Percentiles rank a stretch among this genome's conserved stretches.
Evolutionary conservation across 2,329 filamentous ascomycete species (phyloP).

Genomic region (Fusarium metavorans): DNA sequence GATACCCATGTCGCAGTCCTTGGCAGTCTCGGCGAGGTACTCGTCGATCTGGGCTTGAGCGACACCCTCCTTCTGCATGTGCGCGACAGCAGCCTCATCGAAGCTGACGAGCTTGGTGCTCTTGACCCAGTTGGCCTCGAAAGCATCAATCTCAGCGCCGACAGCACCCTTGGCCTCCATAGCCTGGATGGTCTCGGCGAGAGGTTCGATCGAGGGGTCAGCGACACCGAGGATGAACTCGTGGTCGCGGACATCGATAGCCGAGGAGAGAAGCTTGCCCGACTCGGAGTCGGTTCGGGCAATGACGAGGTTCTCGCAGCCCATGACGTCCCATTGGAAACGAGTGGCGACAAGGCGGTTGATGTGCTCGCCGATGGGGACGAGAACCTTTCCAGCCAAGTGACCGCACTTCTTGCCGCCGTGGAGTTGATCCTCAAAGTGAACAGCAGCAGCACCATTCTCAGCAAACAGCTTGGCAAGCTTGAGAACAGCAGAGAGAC

Average conservation of each 20-base stretch:
- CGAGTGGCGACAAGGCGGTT: constrained; percentile 91
- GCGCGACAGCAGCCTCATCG: constrained; percentile 86
- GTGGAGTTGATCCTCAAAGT: constrained; percentile 98
- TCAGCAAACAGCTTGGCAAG: constrained; percentile 97
- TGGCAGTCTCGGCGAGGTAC: constrained; percentile 72
- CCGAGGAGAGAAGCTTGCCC: constrained; percentile 88
- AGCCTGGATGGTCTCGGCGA: constrained; percentile 88
- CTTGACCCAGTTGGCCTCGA: constrained; percentile 90
- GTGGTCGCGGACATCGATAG: constrained; percentile 94
- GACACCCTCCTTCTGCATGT: constrained; percentile 76
- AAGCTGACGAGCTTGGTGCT: constrained; percentile 87
- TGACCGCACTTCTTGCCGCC: constrained; percentile 99
- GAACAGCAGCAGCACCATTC: constrained; percentile 94
- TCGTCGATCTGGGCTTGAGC: constrained; percentile 72
- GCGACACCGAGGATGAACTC: constrained; percentile 94
- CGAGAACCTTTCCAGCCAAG: constrained; percentile 93
- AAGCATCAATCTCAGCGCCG: constrained; percentile 84
- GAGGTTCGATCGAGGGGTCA: constrained; percentile 77
- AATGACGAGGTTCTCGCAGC: constrained; percentile 92
- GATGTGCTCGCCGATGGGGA: constrained; percentile 95
- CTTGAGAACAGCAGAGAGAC: constrained; percentile 92
- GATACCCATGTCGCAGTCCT: constrained; percentile 81
- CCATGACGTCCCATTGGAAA: constrained; percentile 99
- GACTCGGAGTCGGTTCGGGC: constrained; percentile 96
- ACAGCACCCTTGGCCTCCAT: constrained; percentile 87